phyloP scores from a whole-genome alignment of 805 yeast genomes.

The Ogataea chonburiensis region DNA sequence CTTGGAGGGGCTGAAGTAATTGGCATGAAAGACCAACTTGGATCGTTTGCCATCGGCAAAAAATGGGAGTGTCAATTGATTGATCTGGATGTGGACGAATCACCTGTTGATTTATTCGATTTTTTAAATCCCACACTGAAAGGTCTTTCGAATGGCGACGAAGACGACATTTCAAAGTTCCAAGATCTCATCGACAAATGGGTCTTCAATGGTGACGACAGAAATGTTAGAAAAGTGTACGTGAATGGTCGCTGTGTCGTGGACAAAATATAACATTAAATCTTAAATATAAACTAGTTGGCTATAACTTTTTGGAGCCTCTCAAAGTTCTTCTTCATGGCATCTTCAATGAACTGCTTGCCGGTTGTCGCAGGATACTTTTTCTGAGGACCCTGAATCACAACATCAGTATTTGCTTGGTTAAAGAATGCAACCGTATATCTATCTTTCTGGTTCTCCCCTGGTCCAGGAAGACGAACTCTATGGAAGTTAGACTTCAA shows the following conservation, averaged over 20 bases:
- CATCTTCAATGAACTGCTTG: conserved; percentile 33
- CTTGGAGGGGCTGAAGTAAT: conserved; percentile 81
- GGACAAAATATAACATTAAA: conserved; percentile 31
- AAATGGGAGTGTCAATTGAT: conserved; percentile 78
- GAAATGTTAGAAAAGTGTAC: conserved; percentile 77
- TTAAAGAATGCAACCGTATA: conserved; percentile 37
- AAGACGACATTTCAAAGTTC: conserved; percentile 32
- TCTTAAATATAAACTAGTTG: not conserved
- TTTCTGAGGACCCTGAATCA: conserved; percentile 30
- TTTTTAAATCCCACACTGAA: conserved; percentile 51
- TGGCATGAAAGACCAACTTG: conserved; percentile 52
- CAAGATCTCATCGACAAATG: conserved; percentile 69
- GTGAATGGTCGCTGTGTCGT: conserved; percentile 67
- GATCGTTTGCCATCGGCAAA: conserved; percentile 72
- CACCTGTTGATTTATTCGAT: conserved; percentile 69
- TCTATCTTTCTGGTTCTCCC: conserved; percentile 32
- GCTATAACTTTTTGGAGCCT: conserved; percentile 9
- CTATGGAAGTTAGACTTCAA: conserved; percentile 38
- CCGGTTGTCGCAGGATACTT: conserved; percentile 34
- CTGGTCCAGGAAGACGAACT: conserved; percentile 31
- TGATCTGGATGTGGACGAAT: conserved; percentile 48
- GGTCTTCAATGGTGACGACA: conserved; percentile 88
- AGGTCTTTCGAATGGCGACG: conserved; percentile 3
- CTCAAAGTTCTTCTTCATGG: conserved; percentile 35
- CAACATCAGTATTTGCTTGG: conserved; percentile 36